Evolutionary conservation across 2,329 filamentous ascomycete genomes (phyloP).

Genomic region (Hortaea sp.): DNA sequence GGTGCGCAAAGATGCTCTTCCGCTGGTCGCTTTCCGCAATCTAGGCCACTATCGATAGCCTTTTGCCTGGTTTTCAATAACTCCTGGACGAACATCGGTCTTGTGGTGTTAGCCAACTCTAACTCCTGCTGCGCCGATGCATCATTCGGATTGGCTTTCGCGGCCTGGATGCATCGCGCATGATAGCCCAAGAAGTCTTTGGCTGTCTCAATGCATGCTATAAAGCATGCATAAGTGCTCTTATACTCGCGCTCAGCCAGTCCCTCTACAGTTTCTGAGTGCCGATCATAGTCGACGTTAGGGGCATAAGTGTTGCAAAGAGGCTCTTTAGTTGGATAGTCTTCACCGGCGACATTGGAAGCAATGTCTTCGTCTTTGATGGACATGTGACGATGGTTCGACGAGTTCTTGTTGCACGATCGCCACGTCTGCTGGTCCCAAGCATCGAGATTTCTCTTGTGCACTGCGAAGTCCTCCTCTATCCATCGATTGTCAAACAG

Average conservation of each 20-base stretch:
- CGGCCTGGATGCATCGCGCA: too few relatives aligned
- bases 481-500: background rate
- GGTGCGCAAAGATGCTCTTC: background rate
- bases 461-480: background rate
- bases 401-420: background rate
- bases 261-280: too few relatives aligned
- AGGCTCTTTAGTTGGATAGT: background rate
- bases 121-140: background rate
- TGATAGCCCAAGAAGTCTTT: too few relatives aligned
- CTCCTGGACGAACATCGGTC: too few relatives aligned
- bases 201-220: too few relatives aligned
- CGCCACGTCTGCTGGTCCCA: background rate
- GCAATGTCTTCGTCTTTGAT: background rate
- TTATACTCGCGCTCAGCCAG: too few relatives aligned
- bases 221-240: too few relatives aligned
- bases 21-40: background rate
- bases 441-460: background rate
- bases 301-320: background rate
- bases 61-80: background rate
- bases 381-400: background rate
- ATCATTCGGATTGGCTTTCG: background rate
- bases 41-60: background rate
- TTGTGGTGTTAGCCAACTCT: background rate
- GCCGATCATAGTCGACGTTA: too few relatives aligned
- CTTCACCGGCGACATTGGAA: background rate